These are phyloP conservation scores for Penicillium hordei DNA, from an alignment of 2,329 filamentous ascomycete species.

Conservation along the genomic window DNA sequence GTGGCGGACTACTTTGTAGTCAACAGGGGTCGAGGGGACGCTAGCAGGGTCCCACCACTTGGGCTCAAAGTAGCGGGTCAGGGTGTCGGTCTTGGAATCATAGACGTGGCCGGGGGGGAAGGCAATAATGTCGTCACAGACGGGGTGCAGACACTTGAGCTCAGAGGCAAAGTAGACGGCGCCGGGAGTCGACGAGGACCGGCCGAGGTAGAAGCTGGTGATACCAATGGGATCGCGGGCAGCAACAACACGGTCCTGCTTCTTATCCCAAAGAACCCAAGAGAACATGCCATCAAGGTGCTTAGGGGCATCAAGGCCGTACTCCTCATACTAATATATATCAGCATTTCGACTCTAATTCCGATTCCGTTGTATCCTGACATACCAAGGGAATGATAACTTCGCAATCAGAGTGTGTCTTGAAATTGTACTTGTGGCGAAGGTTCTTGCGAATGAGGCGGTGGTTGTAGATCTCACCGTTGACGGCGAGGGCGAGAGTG, in stretches of 20 bases:
- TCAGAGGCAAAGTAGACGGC: constrained; percentile 96
- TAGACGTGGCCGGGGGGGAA: constrained; percentile 96
- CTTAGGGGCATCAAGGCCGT: constrained; percentile 88
- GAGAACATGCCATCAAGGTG: constrained; percentile 99
- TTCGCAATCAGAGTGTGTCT: constrained; percentile 98
- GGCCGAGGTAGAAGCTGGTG: constrained; percentile 95
- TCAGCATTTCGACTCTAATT: constrained; percentile 18
- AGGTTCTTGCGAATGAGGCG: constrained; percentile 85
- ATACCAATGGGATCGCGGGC: constrained; percentile 96
- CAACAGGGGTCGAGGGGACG: constrained; percentile 75
- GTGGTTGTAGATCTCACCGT: constrained; percentile 99
- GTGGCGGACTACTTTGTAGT: constrained; percentile 78
- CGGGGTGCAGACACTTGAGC: constrained; percentile 85
- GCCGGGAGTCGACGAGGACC: constrained; percentile 76
- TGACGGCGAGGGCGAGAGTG: constrained; percentile 88
- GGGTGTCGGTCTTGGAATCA: constrained; percentile 84
- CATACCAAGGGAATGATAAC: constrained; percentile 95
- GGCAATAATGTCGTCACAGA: constrained; percentile 91
- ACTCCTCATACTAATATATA: constrained; percentile 73
- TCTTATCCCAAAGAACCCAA: constrained; percentile 96
- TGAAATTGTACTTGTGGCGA: constrained; percentile 87
- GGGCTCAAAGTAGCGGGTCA: constrained; percentile 86
- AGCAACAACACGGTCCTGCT: constrained; percentile 84
- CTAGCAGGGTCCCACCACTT: constrained; percentile 84
- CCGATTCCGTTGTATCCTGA: constrained; percentile 12